A percentile compares a stretch with the other conserved stretches of the same genome.
phyloP scores from a whole-genome alignment of 192 early-diverging fungal species.

The Gryganskiella cystojenkinii region DNA sequence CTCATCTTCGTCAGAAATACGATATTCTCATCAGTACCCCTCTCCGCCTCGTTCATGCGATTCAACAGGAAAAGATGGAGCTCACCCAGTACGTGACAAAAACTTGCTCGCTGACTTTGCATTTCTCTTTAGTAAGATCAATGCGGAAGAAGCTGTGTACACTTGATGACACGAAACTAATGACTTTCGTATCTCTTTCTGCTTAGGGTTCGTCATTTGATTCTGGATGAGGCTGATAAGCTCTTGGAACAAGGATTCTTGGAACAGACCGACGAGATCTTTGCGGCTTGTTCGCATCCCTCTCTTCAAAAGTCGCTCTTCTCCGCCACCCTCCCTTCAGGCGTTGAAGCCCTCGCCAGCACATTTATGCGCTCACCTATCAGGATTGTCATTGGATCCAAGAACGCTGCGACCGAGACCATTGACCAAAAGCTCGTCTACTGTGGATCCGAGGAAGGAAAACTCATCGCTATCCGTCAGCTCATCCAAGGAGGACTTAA shows the following conservation, averaged over 20 bases:
- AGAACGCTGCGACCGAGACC: slow-evolving; percentile 92
- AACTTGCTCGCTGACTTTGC: too few species aligned
- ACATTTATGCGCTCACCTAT: slow-evolving; percentile 93
- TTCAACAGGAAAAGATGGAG: slow-evolving; percentile 82
- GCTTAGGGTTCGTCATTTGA: slow-evolving; percentile 71
- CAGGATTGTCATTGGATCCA: slow-evolving; percentile 87
- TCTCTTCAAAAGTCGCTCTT: slow-evolving; percentile 86
- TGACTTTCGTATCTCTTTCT: neutral
- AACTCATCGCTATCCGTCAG: slow-evolving; percentile 92
- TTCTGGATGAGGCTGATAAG: slow-evolving; percentile 89
- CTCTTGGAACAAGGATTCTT: slow-evolving; percentile 86
- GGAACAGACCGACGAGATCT: slow-evolving; percentile 89
- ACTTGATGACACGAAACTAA: neutral
- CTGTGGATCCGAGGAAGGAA: slow-evolving; percentile 94
- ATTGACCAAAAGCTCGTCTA: slow-evolving; percentile 92
- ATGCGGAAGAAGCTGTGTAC: neutral
- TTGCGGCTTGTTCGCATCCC: slow-evolving; percentile 82
- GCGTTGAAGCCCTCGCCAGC: slow-evolving; percentile 90
- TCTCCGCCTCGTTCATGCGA: slow-evolving; percentile 87
- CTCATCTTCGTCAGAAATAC: slow-evolving; percentile 75
- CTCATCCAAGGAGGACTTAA: slow-evolving; percentile 84
- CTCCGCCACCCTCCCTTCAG: slow-evolving; percentile 93
- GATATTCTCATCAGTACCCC: slow-evolving; percentile 97
- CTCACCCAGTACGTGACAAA: slow-evolving; percentile 74
- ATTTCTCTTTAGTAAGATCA: slow-evolving; percentile 1